Evolutionary conservation across 345 rosid genomes (phyloP).

Genomic region (Brassica juncea): DNA sequence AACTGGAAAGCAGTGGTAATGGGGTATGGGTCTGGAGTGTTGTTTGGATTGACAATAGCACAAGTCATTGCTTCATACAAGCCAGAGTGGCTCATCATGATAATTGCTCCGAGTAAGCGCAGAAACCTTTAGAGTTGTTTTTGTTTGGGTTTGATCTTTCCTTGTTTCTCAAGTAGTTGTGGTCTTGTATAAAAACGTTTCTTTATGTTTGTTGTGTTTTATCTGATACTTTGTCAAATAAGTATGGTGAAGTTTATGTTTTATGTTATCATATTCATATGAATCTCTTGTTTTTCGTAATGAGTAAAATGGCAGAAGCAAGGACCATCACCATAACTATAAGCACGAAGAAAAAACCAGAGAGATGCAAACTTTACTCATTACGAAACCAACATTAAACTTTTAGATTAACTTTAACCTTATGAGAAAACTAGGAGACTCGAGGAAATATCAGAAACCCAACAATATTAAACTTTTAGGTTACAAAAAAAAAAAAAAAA

Average conservation of each 20-base stretch:
- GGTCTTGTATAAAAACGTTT: neutral
- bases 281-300: neutral
- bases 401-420: too few relatives aligned
- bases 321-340: neutral
- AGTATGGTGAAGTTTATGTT: neutral
- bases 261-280: neutral
- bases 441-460: neutral
- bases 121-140: neutral
- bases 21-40: too few relatives aligned
- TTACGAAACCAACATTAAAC: too few relatives aligned
- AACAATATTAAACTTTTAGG: neutral
- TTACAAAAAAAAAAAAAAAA: neutral
- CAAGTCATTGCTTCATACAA: neutral
- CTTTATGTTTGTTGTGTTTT: neutral
- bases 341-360: neutral
- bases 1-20: too few relatives aligned
- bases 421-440: neutral
- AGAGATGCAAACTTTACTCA: too few relatives aligned
- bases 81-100: conserved; percentile 10
- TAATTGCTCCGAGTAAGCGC: neutral
- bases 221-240: neutral
- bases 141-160: neutral
- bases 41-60: neutral
- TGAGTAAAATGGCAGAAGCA: neutral
- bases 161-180: neutral